These are phyloP conservation scores for Pontederia paniculata DNA, from an alignment of 176 grass and related monocot genomes.

Conservation along the genomic window DNA sequence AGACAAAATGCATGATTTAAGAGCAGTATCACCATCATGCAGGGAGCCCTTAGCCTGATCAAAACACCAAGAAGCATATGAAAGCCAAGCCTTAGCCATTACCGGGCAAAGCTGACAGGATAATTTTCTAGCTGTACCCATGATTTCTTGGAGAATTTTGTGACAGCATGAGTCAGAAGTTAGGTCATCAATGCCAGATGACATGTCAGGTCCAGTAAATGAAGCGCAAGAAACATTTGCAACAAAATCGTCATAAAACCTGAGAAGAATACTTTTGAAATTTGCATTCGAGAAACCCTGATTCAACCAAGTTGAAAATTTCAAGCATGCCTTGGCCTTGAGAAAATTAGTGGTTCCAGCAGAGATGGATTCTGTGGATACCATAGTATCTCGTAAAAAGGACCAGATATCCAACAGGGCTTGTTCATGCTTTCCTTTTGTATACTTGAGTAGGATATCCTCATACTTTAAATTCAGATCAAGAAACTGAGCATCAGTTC, in stretches of 20 bases:
- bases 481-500: slow-evolving; percentile 45
- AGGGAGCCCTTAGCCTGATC: slow-evolving; percentile 46
- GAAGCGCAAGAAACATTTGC: slow-evolving; percentile 17
- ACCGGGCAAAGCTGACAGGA: slow-evolving; percentile 67
- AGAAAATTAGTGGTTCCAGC: slow-evolving; percentile 33
- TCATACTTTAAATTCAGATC: slow-evolving; percentile 77
- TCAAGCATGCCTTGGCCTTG: slow-evolving; percentile 87
- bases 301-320: slow-evolving; percentile 74
- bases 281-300: slow-evolving; percentile 35
- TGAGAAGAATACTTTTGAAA: slow-evolving; percentile 40
- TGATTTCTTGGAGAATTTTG: slow-evolving; percentile 62
- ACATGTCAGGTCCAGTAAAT: slow-evolving; percentile 22
- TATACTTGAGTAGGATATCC: slow-evolving; percentile 62
- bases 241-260: slow-evolving; percentile 49
- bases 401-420: slow-evolving; percentile 75
- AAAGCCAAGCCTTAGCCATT: slow-evolving; percentile 81
- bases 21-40: slow-evolving; percentile 33
- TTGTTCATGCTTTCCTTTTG: slow-evolving; percentile 55
- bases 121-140: slow-evolving; percentile 53
- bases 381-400: slow-evolving; percentile 37
- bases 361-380: slow-evolving; percentile 36
- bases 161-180: slow-evolving; percentile 29
- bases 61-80: slow-evolving; percentile 97
- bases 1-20: slow-evolving; percentile 37
- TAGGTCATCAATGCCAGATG: slow-evolving; percentile 21